Evolutionary conservation across 169 alveolate species (phyloP).

Genomic region (Plasmodium gallinaceum): DNA sequence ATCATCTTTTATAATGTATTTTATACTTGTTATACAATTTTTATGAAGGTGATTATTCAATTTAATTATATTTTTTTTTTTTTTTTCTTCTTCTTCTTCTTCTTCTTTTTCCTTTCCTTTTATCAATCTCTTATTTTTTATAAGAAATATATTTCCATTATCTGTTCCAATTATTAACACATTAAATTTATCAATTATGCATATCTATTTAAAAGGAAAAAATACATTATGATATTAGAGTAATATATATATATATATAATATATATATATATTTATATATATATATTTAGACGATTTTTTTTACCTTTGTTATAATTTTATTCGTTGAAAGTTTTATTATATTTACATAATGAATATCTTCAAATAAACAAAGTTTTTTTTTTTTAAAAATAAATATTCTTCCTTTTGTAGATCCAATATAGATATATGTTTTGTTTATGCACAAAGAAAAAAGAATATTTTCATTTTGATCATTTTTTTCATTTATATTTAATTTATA

Average conservation of each 20-base stretch:
- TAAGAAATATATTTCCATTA: conserved; percentile 27
- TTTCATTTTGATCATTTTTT: conserved; percentile 11
- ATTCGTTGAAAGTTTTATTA: conserved; percentile 10
- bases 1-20: conserved; percentile 19
- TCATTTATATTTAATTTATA: conserved; percentile 33
- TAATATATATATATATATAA: neutral
- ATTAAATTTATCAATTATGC: conserved; percentile 8
- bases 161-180: conserved; percentile 45
- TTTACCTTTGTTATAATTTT: conserved; percentile 52
- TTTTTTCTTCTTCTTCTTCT: conserved; percentile 5
- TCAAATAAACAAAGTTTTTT: conserved; percentile 13
- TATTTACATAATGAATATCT: conserved; percentile 1
- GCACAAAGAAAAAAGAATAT: conserved; percentile 27
- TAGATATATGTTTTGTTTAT: conserved; percentile 27
- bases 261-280: neutral
- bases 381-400: conserved; percentile 55
- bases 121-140: conserved; percentile 1
- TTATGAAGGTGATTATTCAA: conserved; percentile 18
- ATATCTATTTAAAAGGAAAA: conserved; percentile 21
- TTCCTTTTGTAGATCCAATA: conserved; percentile 62
- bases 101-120: conserved; percentile 21
- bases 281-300: neutral
- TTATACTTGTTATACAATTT: conserved; percentile 48
- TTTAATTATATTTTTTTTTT: conserved; percentile 6
- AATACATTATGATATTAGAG: neutral